Evolutionary conservation across 345 rosid species (phyloP), one percentile per base, ranked within the genome.

Genomic region (Brassica nigra): DNA sequence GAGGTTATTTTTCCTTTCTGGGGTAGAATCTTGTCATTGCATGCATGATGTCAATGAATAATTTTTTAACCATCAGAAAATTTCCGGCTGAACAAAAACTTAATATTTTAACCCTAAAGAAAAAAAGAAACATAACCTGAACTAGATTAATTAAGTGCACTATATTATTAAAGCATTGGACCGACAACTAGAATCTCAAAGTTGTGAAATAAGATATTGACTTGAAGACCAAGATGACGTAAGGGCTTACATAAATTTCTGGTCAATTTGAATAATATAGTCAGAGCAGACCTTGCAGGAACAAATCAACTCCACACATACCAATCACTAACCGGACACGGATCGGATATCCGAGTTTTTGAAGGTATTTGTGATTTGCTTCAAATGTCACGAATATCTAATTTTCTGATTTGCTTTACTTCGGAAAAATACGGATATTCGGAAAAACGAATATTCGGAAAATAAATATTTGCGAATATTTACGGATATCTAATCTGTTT

Each of bases 191-290:
- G 82, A 66, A 73, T 79, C 74, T 73, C 7, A 71, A 30, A 47
- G 49, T 29, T 78, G 72, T 59, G 11, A 30, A 37, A 66, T 52
- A 78, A 36, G 5, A 65, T 64, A 78, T 16, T 77, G 67, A 29
- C 36, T 23, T 77, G 1, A 73, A 79, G 74, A 58, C 78, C 4
- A 10, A 57, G 63, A 59, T 79, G 82, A 79, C 82, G 78, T 73
- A 73, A 73, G 82, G 52, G 82, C 82, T 79, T 73, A 79, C 82
- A 44, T 78, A 72, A 14, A 10, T 8, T 66, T 55, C 27, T 67
- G 42, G 78, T 73, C 82, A 79, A 79, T n/a, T 73, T 67, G 78
- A 79, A 47, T 79, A 8, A 59, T 33, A 31, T 79, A 79, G 63
- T 61, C 78, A 74, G 14, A 68, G 74, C 74, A 79, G 34, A 73